Base-by-base conservation (phyloP, 345 rosid genomes). In the Pelargonium nanum region DNA sequence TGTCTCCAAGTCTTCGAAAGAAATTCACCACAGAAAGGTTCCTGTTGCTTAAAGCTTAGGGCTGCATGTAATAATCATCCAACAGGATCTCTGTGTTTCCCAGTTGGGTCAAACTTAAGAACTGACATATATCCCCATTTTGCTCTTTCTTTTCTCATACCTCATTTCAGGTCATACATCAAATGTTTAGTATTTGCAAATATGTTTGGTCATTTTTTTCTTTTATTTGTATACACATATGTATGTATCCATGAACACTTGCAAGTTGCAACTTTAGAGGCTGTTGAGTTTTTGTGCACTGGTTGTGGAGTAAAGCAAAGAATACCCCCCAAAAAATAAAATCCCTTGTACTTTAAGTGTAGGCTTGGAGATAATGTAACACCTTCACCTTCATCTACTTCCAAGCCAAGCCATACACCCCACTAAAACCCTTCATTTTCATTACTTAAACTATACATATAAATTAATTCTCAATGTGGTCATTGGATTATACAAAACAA, bases 271-370 rank as follows among this genome's bases (percentile, higher is more conserved):
- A 59, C 63, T 61, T 4, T 19, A 19, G 5, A 19, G 21, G 21
- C 7, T 52, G 56, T 40, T 58, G 15, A 10, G 24, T 28, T 64
- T 83, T 64, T 65, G 66, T 67, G 61, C 67, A 65, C 51, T 81
- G 70, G 77, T 78, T 81, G 79, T 79, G 74, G 91, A 92, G 97
- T 91, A 80, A 89, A 92, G 96, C 96, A 85, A 89, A 75, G 78
- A 72, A 75, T 66, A 68, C 48, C 48, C 15, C 6, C 40, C 9
- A 40, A 4, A 65, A 76, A 71, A 74, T 61, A 57, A 61, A 70
- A 69, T 94, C 76, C 74, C 97, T 90, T 89, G 85, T 76, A 77
- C 97, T 87, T 87, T 59, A 93, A 88, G 97, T 67, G 77, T 77
- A 26, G 81, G 77, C 82, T 62, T 78, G 78, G 72, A 70, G 78